Evolutionary conservation across 257 asterid species (phyloP).

Genomic region (Thymus mandschuricus): DNA sequence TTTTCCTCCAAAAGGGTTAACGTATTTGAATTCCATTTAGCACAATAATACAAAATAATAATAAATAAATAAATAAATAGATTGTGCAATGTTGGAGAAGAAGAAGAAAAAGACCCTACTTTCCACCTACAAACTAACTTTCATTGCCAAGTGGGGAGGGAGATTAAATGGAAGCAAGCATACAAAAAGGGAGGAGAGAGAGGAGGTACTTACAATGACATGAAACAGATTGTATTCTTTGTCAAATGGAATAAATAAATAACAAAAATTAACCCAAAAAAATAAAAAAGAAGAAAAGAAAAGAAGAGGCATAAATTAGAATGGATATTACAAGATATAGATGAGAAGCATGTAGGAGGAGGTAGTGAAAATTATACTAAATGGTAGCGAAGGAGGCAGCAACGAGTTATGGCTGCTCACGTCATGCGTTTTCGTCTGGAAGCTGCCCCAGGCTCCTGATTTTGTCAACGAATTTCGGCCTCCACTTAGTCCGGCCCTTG

Average conservation of each 20-base stretch:
- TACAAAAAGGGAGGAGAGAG: neutral
- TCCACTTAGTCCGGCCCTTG: constrained; percentile 90
- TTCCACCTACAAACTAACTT: constrained; percentile 25
- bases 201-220: constrained; percentile 38
- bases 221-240: constrained; percentile 31
- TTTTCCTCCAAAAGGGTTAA: neutral
- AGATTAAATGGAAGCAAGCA: constrained; percentile 24
- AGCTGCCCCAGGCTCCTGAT: constrained; percentile 49
- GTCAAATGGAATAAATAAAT: constrained; percentile 42
- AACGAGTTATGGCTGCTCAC: neutral
- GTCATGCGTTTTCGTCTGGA: constrained; percentile 52
- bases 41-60: neutral
- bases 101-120: constrained; percentile 9
- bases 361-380: constrained; percentile 13
- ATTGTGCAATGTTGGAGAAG: neutral
- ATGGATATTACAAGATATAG: constrained; percentile 45
- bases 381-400: constrained; percentile 31
- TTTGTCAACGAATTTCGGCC: constrained; percentile 63
- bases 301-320: constrained; percentile 39
- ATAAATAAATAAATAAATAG: neutral
- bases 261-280: constrained; percentile 11
- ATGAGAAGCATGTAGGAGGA: constrained; percentile 10
- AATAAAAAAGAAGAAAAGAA: neutral
- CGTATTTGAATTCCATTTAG: neutral
- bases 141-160: constrained; percentile 27